Evolutionary conservation across 768 basidiomycete species (phyloP).

Genomic region (Amanita pseudoporphyria): DNA sequence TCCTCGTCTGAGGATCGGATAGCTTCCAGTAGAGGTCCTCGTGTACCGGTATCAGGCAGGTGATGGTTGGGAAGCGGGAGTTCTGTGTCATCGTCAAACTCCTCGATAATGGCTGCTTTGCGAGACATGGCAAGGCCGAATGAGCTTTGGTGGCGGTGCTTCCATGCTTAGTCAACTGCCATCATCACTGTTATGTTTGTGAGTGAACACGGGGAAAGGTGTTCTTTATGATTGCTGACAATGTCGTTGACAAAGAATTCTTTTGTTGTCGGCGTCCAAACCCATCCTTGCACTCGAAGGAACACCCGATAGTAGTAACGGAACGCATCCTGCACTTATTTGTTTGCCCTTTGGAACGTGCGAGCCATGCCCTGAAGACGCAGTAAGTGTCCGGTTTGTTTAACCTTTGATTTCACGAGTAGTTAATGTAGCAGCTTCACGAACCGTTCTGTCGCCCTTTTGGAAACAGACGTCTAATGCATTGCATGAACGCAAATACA

Average conservation of each 20-base stretch:
- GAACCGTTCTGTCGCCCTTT: constrained; percentile 96
- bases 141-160: background rate
- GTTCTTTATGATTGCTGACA: background rate
- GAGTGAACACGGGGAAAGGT: constrained; percentile 8
- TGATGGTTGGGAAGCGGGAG: constrained; percentile 66
- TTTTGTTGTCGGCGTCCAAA: constrained; percentile 11
- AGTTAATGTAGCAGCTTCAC: constrained; percentile 39
- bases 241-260: constrained; percentile 6
- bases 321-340: constrained; percentile 22
- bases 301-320: constrained; percentile 13
- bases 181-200: constrained; percentile 22
- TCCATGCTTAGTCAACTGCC: constrained; percentile 13
- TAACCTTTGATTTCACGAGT: background rate
- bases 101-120: constrained; percentile 57
- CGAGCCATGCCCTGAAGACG: constrained; percentile 53
- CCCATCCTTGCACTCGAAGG: constrained; percentile 2
- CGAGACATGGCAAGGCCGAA: constrained; percentile 44
- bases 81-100: constrained; percentile 94
- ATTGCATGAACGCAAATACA: constrained; percentile 48
- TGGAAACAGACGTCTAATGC: constrained; percentile 84
- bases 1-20: constrained; percentile 45
- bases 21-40: constrained; percentile 75
- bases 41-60: constrained; percentile 55
- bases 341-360: constrained; percentile 52
- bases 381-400: constrained; percentile 30